A percentile compares a stretch with the other conserved stretches of the same genome.
Evolutionary conservation across 345 rosid species (phyloP).

Genomic region (Lagerstroemia speciosa): DNA sequence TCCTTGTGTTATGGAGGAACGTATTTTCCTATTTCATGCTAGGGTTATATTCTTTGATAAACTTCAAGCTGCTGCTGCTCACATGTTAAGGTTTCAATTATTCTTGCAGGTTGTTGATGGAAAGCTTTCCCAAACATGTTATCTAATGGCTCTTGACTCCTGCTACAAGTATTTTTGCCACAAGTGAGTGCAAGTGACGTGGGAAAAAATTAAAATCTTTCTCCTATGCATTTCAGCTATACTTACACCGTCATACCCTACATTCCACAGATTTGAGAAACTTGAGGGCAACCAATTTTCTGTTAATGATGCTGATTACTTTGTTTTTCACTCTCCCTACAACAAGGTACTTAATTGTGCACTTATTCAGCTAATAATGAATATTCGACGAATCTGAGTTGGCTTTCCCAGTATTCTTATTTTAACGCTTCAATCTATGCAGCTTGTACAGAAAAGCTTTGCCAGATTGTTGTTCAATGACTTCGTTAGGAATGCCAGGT

Average conservation of each 20-base stretch:
- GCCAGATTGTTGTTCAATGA: constrained; percentile 83
- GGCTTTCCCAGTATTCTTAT: constrained; percentile 2
- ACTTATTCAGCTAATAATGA: not conserved
- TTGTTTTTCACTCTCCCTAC: constrained; percentile 97
- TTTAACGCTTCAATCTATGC: constrained; percentile 19
- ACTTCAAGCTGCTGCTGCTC: not conserved
- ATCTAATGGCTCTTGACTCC: constrained; percentile 91
- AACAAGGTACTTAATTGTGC: constrained; percentile 52
- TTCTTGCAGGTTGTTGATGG: constrained; percentile 92
- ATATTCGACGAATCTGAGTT: not conserved
- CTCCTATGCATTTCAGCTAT: not conserved
- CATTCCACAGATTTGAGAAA: constrained; percentile 65
- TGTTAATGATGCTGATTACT: constrained; percentile 61
- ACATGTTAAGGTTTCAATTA: not conserved
- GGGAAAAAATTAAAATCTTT: not conserved
- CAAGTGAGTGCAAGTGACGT: constrained; percentile 42
- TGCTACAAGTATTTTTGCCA: constrained; percentile 78
- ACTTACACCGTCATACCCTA: constrained; percentile 9
- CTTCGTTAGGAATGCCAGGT: constrained; percentile 81
- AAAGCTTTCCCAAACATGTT: constrained; percentile 97
- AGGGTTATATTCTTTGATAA: not conserved
- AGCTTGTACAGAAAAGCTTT: constrained; percentile 99
- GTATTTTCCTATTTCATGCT: not conserved
- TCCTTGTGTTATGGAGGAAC: not conserved
- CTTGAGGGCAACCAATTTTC: constrained; percentile 76